A percentile compares a stretch with the other conserved stretches of the same genome.
phyloP scores from a whole-genome alignment of 805 yeast genomes.

The Pichia phayaonensis region DNA sequence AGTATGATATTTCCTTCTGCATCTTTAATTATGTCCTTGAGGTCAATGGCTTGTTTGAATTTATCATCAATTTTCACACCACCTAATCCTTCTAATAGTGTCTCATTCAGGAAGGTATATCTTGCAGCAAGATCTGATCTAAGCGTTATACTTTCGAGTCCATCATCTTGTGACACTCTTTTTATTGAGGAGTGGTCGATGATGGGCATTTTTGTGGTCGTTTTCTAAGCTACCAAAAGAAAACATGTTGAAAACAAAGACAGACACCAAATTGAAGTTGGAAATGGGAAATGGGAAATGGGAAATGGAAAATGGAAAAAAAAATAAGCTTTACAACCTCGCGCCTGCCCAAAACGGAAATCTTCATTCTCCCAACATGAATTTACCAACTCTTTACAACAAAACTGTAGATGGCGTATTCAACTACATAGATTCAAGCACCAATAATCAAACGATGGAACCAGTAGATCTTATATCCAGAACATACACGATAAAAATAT shows the following conservation, averaged over 20 bases:
- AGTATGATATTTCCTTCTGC: slow-evolving; percentile 8
- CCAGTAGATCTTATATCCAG: slow-evolving; percentile 30
- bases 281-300: not conserved
- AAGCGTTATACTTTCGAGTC: slow-evolving; percentile 24
- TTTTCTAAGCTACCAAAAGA: no score
- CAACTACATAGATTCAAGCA: no score
- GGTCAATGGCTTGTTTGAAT: slow-evolving; percentile 13
- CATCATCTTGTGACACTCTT: slow-evolving; percentile 18
- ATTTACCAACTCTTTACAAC: not conserved
- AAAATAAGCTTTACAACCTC: not conserved
- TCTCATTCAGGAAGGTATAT: slow-evolving; percentile 27
- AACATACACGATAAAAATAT: slow-evolving; percentile 20
- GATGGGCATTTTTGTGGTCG: slow-evolving; percentile 12
- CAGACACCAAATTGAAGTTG: no score
- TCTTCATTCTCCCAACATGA: not conserved
- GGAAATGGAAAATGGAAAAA: not conserved
- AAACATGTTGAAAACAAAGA: not conserved
- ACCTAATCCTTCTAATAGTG: slow-evolving; percentile 19
- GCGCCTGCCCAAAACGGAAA: not conserved
- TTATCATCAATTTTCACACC: slow-evolving; percentile 7
- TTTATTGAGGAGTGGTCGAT: slow-evolving; percentile 21
- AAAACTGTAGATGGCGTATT: no score
- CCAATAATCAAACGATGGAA: not conserved
- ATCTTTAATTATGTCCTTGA: slow-evolving; percentile 17
- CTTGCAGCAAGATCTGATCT: slow-evolving; percentile 30